Evolutionary conservation across 2,329 filamentous ascomycete species (phyloP).

Genomic region (Nemania abortiva): DNA sequence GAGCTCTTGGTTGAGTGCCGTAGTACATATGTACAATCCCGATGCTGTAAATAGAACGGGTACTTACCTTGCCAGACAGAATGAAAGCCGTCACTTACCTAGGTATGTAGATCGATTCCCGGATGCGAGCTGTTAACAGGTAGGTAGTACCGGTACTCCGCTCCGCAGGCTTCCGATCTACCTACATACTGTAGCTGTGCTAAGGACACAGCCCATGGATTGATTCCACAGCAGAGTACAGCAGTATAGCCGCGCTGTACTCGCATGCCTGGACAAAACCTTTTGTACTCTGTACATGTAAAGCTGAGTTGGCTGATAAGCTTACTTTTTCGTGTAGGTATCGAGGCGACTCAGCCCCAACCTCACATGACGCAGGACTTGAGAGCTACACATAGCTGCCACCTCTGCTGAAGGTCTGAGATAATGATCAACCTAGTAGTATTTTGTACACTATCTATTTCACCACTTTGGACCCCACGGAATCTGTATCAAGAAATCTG

Average conservation of each 20-base stretch:
- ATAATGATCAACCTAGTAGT: no score
- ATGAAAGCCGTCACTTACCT: background rate
- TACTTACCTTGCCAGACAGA: background rate
- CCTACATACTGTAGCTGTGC: background rate
- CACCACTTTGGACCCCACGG: background rate
- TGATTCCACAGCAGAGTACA: background rate
- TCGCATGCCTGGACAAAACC: background rate
- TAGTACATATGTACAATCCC: background rate
- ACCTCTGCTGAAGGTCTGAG: background rate
- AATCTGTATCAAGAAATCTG: background rate
- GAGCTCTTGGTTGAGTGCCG: background rate
- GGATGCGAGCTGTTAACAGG: no score
- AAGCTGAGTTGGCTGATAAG: constrained; percentile 31
- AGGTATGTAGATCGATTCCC: background rate
- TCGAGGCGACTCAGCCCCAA: constrained; percentile 4
- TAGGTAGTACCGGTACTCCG: no score
- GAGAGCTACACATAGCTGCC: no score
- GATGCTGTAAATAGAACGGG: constrained; percentile 12
- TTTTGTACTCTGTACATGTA: background rate
- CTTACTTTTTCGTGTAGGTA: background rate
- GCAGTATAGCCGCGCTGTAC: background rate
- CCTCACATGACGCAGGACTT: background rate
- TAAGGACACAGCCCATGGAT: background rate
- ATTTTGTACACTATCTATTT: no score
- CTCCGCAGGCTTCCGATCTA: background rate